phyloP scores from a whole-genome alignment of 2,329 filamentous ascomycete species.

The Bipolaris oryzae region DNA sequence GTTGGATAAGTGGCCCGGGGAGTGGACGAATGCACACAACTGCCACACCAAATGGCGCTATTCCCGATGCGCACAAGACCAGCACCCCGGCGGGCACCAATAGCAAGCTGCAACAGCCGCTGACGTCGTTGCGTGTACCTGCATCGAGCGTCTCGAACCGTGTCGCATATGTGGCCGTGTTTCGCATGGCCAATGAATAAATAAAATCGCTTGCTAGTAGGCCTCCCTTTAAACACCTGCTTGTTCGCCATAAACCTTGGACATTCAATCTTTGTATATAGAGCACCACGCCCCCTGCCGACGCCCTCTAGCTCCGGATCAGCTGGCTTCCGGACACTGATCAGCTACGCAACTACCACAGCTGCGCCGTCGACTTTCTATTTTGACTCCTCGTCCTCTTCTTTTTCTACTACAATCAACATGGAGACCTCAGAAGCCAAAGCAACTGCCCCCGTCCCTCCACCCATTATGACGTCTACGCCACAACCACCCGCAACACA shows the following conservation, averaged over 20 bases:
- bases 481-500: slow-evolving; percentile 22
- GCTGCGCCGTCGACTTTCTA: neutral
- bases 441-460: slow-evolving; percentile 14
- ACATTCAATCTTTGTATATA: slow-evolving; percentile 10
- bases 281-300: slow-evolving; percentile 17
- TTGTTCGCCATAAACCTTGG: neutral
- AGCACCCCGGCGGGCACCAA: slow-evolving; percentile 18
- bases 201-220: slow-evolving; percentile 1
- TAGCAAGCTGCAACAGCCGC: slow-evolving; percentile 24
- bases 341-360: neutral
- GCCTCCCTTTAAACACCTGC: neutral
- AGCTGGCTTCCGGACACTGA: slow-evolving; percentile 24
- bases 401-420: neutral
- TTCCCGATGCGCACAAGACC: slow-evolving; percentile 5
- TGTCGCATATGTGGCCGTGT: slow-evolving; percentile 19
- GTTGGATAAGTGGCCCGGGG: neutral
- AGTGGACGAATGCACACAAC: neutral
- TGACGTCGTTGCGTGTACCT: slow-evolving; percentile 37
- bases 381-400: neutral
- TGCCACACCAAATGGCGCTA: neutral
- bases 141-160: slow-evolving; percentile 16
- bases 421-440: slow-evolving; percentile 30
- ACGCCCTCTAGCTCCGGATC: slow-evolving; percentile 28
- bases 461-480: slow-evolving; percentile 12
- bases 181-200: slow-evolving; percentile 15